These are phyloP conservation scores for Microsporum audouinii DNA, from an alignment of 2,329 filamentous ascomycete species.

Conservation along the genomic window DNA sequence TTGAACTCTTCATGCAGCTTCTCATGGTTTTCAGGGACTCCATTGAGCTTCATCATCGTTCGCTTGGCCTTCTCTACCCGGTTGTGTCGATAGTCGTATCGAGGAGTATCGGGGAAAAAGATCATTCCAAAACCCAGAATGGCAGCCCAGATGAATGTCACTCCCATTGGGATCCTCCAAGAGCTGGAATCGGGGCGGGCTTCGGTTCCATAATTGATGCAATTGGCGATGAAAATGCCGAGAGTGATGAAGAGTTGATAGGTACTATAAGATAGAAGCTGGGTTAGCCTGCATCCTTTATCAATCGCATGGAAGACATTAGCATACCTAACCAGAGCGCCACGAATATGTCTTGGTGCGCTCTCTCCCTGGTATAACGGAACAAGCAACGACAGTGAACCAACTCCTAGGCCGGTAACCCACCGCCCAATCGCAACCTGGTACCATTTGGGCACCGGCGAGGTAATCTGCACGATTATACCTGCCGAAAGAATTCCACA, in stretches of 20 bases:
- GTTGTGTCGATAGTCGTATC: conserved; percentile 46
- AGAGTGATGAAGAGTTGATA: conserved; percentile 43
- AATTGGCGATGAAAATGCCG: conserved; percentile 39
- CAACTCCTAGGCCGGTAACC: conserved; percentile 38
- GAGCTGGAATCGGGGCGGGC: conserved; percentile 33
- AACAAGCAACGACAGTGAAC: conserved; percentile 37
- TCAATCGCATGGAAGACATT: background rate
- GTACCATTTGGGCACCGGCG: conserved; percentile 29
- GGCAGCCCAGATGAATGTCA: conserved; percentile 47
- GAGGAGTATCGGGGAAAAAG: conserved; percentile 48
- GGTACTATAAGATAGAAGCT: conserved; percentile 20
- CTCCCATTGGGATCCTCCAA: conserved; percentile 44
- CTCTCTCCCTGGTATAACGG: conserved; percentile 41
- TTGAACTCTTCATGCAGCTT: conserved; percentile 44
- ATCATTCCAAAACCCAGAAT: conserved; percentile 45
- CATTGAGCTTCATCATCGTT: conserved; percentile 46
- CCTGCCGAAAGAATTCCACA: conserved; percentile 36
- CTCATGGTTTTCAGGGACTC: conserved; percentile 45
- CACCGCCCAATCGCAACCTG: conserved; percentile 37
- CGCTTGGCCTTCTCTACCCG: conserved; percentile 40
- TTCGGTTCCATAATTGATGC: conserved; percentile 39
- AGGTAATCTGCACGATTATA: conserved; percentile 37
- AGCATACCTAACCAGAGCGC: conserved; percentile 33
- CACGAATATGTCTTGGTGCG: conserved; percentile 37
- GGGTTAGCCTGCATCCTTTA: background rate